A percentile compares a stretch with the other conserved stretches of the same genome.
These are phyloP conservation scores for Rosa chinensis DNA, from an alignment of 306 rosid species.

Conservation along the genomic window DNA sequence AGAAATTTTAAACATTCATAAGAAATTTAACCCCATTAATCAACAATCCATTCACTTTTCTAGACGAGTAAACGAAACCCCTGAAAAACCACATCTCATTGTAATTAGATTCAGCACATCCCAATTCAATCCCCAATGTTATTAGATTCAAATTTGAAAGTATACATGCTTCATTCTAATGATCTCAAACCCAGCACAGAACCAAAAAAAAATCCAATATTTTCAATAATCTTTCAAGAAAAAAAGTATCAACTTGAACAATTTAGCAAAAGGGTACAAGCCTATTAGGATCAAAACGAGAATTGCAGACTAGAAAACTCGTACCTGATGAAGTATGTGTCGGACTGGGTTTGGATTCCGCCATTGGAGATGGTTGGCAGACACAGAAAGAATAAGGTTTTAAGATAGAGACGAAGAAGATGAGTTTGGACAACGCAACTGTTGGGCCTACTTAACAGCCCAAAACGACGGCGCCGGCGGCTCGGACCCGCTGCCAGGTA, in stretches of 20 bases:
- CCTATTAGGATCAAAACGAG: neutral
- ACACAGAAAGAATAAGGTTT: neutral
- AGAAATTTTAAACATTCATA: neutral
- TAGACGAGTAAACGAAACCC: neutral
- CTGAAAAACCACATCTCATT: neutral
- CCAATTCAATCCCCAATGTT: neutral
- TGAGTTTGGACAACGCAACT: slow-evolving; percentile 6
- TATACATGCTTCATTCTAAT: neutral
- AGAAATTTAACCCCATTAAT: neutral
- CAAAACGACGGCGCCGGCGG: neutral
- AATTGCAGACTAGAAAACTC: neutral
- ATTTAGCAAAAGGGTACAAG: neutral
- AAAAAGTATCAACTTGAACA: neutral
- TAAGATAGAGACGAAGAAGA: neutral
- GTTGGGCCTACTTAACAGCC: slow-evolving; percentile 3
- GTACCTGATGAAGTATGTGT: slow-evolving; percentile 21
- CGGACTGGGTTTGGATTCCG: slow-evolving; percentile 15
- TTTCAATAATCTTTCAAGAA: neutral
- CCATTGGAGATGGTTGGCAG: slow-evolving; percentile 9
- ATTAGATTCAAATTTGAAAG: neutral
- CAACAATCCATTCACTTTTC: neutral
- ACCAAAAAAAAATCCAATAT: neutral
- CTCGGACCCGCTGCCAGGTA: neutral
- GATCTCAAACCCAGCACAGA: neutral
- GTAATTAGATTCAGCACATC: neutral